Evolutionary conservation across 2,329 filamentous ascomycete genomes (phyloP), one percentile per base, ranked within the genome.

Genomic region (Trichoderma simmonsii): DNA sequence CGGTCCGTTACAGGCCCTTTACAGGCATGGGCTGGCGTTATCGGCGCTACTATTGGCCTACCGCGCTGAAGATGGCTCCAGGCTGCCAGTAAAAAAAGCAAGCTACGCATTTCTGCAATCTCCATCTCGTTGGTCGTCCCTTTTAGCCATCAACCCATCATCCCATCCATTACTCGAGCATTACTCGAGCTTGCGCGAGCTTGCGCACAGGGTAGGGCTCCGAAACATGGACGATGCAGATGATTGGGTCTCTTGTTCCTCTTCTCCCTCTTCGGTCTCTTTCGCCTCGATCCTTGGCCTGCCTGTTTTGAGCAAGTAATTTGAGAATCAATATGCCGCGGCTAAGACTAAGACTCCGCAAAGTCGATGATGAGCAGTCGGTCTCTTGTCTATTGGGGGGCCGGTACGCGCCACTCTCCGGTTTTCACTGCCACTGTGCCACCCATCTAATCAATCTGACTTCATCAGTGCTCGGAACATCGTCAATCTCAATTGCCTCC

Each of bases 111-210:
- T n/a, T 28, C 18, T 62, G 60, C 34, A 24, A 48, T 64, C 61
- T 64, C 61, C 61, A 48, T 64, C 26, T n/a, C 26, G 34, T 64
- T 64, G 61, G 36, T 48, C 26, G 34, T 30, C 26, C 61, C 36
- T 36, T 64, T 63, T 64, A 64, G 61, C 61, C 61, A 64, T 36
- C 36, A 60, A 18, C 57, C 57, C 57, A 60, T 51, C 43, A 51
- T 34, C 26, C 57, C 18, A 14, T 34, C 32, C 24, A 48, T 48
- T 30, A 14, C 24, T 60, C 34, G 26, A 43, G 39, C 39, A 43
- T 43, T 43, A n/a, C 39, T 43, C 39, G 36, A 36, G 34, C 34
- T 43, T 30, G 6, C 24, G 32, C 34, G 24, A n/a, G 36, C 34
- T 48, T 14, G 34, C 61, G 15, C 43, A n/a, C 43, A 54, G 48